Evolutionary conservation across 2,329 filamentous ascomycete genomes (phyloP), one percentile per base, ranked within the genome.

Genomic region (Xylaria sp.): DNA sequence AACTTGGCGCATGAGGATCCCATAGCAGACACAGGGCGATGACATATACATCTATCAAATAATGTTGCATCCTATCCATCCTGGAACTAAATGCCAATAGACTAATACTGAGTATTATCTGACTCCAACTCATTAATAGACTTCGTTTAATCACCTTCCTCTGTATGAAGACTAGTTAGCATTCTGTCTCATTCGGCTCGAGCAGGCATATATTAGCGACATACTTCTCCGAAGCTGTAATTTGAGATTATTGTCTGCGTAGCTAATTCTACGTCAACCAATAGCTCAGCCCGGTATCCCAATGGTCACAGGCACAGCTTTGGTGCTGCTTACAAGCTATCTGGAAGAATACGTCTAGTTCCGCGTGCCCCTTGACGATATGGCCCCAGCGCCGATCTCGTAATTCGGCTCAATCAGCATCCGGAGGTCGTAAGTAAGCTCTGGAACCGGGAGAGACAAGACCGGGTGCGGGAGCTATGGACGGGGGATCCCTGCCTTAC

Each of bases 281-380:
- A 15, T 27, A 54, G 19, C 25, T 10, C 33, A 25, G 9, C 11
- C 17, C 9, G 1, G 52, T 8, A 33, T 11, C 23, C 11, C 21
- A 25, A 29, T 41, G 44, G 65, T 29, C 64, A 73, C 72, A 29
- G 81, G 71, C 62, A 83, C 77, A 33, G 76, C 78, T 27, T 81
- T 1, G 75, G 78, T 6, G 80, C 81, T 7, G 78, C 79, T 80
- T 81, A 84, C 10, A 72, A 74, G 1, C 81, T 81, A 9, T 77
- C n/a, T 77, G 7, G 76, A 76, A 52, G 83, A 80, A 11, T 80
- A 80, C 27, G 81, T 81, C 71, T 82, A 82, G 66, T 83, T 82
- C 60, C 81, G 78, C 58, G 78, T 75, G 33, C 76, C 19, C 64
- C 60, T n/a, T n/a, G 71, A 69, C 33, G 73, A 68, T 52, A 79